Evolutionary conservation across 148 eudicot genomes (phyloP).

Genomic region (Camellia granthamiana): DNA sequence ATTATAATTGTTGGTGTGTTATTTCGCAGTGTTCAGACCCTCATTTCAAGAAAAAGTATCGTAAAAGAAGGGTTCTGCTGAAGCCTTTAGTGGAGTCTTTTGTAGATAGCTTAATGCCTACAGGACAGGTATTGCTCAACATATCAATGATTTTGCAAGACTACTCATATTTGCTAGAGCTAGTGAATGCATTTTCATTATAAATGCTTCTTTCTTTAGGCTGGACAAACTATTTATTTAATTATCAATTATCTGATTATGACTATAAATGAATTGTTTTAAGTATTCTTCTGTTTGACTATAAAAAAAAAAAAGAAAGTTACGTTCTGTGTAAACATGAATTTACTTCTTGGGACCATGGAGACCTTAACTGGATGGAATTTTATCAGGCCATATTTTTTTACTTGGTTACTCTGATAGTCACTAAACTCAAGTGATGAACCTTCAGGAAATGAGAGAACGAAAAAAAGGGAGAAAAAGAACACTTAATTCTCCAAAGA

Average conservation of each 20-base stretch:
- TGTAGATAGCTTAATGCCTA: slow-evolving; percentile 42
- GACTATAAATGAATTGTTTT: not conserved
- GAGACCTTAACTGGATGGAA: not conserved
- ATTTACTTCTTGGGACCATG: no score
- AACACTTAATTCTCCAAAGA: not conserved
- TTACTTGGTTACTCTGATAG: not conserved
- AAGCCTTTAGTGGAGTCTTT: slow-evolving; percentile 78
- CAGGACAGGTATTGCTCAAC: slow-evolving; percentile 67
- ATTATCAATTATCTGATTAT: not conserved
- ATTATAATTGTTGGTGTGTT: not conserved
- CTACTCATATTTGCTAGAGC: not conserved
- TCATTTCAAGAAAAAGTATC: slow-evolving; percentile 81
- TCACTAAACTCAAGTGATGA: not conserved
- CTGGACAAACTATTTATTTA: not conserved
- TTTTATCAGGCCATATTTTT: not conserved
- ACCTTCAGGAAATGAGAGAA: not conserved
- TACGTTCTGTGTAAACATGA: no score
- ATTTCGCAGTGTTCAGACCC: slow-evolving; percentile 92
- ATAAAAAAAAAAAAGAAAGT: not conserved
- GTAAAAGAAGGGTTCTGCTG: slow-evolving; percentile 89
- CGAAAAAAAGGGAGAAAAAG: no score
- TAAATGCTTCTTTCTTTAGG: not conserved
- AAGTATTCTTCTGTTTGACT: not conserved
- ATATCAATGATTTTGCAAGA: not conserved
- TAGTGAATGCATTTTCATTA: not conserved